Evolutionary conservation across 306 rosid genomes (phyloP).

Genomic region (Pterocarpus santalinus): DNA sequence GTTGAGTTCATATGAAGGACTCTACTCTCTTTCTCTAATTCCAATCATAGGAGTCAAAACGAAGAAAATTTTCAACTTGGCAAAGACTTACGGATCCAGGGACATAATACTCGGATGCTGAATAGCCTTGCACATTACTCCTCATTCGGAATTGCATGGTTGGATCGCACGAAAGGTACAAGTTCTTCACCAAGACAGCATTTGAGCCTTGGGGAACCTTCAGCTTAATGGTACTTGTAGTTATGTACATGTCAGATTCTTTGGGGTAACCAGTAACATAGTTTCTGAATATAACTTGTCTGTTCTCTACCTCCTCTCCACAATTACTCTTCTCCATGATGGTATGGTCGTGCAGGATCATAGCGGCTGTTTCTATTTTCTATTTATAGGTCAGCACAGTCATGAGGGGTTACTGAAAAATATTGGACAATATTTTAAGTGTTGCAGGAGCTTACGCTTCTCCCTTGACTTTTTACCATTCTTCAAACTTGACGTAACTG

Average conservation of each 20-base stretch:
- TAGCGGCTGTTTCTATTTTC: not conserved
- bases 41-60: not conserved
- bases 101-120: not conserved
- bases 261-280: constrained; percentile 43
- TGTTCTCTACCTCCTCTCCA: constrained; percentile 41
- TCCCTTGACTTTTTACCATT: not conserved
- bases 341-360: not conserved
- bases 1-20: no score
- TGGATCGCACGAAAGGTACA: constrained; percentile 48
- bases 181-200: constrained; percentile 19
- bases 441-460: not conserved
- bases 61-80: not conserved
- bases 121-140: not conserved
- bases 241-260: constrained; percentile 39
- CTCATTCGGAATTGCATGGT: constrained; percentile 48
- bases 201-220: constrained; percentile 40
- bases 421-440: not conserved
- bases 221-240: constrained; percentile 8
- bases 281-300: constrained; percentile 40
- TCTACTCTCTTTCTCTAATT: not conserved
- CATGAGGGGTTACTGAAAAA: not conserved
- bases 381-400: constrained; percentile 4
- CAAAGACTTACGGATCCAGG: constrained; percentile 37
- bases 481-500: constrained; percentile 12
- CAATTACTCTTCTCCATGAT: not conserved